Evolutionary conservation across 2,329 filamentous ascomycete genomes (phyloP).

Genomic region (Chaetomium sp.): DNA sequence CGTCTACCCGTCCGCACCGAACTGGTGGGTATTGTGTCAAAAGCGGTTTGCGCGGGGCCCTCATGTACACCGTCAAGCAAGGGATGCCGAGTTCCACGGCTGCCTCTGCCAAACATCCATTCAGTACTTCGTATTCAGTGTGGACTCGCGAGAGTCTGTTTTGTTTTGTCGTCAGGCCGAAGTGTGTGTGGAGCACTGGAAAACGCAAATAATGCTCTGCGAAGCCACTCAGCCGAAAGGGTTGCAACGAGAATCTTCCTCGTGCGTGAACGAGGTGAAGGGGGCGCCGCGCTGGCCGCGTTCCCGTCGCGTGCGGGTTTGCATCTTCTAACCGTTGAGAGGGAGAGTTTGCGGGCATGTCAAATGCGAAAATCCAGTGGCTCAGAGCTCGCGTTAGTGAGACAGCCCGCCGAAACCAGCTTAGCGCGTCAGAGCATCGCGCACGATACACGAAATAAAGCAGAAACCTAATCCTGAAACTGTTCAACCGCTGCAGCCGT

Average conservation of each 20-base stretch:
- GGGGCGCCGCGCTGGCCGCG: not conserved
- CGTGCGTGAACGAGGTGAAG: not conserved
- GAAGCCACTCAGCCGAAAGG: not conserved
- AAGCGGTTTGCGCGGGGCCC: constrained; percentile 12
- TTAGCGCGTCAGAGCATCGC: constrained; percentile 2
- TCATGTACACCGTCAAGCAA: not conserved
- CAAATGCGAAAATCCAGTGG: constrained; percentile 19
- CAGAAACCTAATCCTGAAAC: not conserved
- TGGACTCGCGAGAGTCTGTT: not conserved
- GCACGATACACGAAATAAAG: constrained; percentile 4
- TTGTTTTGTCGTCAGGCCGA: not conserved
- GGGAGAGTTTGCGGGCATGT: not conserved
- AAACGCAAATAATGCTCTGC: constrained; percentile 8
- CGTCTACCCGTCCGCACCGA: constrained; percentile 6
- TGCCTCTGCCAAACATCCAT: not conserved
- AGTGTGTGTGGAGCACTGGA: constrained; percentile 17
- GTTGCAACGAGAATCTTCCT: not conserved
- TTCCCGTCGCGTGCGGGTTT: not conserved
- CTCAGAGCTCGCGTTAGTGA: constrained; percentile 17
- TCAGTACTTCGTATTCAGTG: no score
- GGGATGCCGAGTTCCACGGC: not conserved
- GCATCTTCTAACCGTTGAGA: not conserved
- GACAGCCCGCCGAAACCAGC: constrained; percentile 16
- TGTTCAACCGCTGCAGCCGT: not conserved
- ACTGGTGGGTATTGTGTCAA: constrained; percentile 18